Evolutionary conservation across 164 flowering plant genomes (phyloP), one percentile per base, ranked within the genome.

Genomic region (Akebia trifoliata): DNA sequence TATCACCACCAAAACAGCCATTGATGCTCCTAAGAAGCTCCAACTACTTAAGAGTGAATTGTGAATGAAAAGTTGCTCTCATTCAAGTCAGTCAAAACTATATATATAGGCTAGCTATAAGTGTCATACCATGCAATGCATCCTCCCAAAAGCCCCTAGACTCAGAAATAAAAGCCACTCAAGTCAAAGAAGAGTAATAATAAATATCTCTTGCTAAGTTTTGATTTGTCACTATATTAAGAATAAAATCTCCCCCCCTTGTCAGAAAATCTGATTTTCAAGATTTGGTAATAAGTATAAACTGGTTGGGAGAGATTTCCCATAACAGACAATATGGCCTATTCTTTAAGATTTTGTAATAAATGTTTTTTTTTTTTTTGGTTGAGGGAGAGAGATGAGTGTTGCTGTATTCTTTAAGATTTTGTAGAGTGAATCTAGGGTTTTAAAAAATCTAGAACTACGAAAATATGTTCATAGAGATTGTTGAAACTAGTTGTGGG

Each of bases 1-100:
- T 61, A 79, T 12, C 62, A 75, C 69, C 56, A 76, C 29, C 50
- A 81, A 73, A 62, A 76, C 72, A 38, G 80, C 85, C 96, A 86
- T 87, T 76, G 76, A 66, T 69, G 74, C 60, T 70, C 55, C 57
- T 50, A 29, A 60, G 52, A 66, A 72, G 60, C 58, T 53, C 21
- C 58, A 69, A 63, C 69, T 68, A 54, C 56, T 59, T 29, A 30
- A 43, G 52, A 29, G 38, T 59, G 68, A 65, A 60, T 50, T 43
- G 72, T 32, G 47, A 61, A 57, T 66, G 78, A 57, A 60, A 63
- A 69, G 52, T 49, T 65, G 61, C 60, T 70, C 60, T 54, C 35
- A 39, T 53, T 61, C 62, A 35, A 51, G 40, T 25, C 29, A 43
- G 57, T 66, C 65, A 60, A 28, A 35, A 24, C n/a, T n/a, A 57